Conservation (phyloP, 306 rosid species). For the Gastrolobium villosum region DNA sequence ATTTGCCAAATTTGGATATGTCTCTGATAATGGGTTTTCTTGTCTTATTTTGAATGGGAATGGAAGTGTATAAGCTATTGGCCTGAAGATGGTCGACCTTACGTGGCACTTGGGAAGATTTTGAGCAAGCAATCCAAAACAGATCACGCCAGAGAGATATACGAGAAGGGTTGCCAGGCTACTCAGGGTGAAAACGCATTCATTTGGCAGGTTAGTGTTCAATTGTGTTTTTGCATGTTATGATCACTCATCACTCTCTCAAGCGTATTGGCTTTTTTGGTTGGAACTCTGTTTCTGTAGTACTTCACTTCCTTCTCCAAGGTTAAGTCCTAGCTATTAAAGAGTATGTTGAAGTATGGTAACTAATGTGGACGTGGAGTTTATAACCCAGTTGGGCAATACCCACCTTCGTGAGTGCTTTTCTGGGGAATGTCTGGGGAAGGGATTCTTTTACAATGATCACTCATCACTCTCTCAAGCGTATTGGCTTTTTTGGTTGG, state of each 20-base stretch:
- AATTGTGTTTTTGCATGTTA: slow-evolving; percentile 25
- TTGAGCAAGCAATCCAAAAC: slow-evolving; percentile 78
- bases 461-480: background rate
- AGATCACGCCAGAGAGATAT: slow-evolving; percentile 79
- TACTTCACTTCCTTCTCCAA: background rate
- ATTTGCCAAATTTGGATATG: slow-evolving; percentile 15
- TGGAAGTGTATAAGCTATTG: slow-evolving; percentile 74
- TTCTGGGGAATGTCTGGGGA: no score
- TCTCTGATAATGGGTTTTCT: slow-evolving; percentile 30
- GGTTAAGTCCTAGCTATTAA: no score
- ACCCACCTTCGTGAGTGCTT: no score
- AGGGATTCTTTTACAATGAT: no score
- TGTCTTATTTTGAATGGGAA: slow-evolving; percentile 29
- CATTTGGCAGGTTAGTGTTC: slow-evolving; percentile 89
- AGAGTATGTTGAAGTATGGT: no score
- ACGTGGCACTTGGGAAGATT: slow-evolving; percentile 83
- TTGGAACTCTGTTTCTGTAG: background rate
- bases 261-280: background rate
- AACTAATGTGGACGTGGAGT: no score
- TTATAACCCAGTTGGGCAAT: no score
- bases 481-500: background rate
- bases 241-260: background rate
- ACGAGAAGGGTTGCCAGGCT: slow-evolving; percentile 95
- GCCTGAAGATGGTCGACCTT: slow-evolving; percentile 96
- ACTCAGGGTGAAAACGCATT: slow-evolving; percentile 95